A percentile compares a stretch with the other conserved stretches of the same genome.
phyloP scores from a whole-genome alignment of 768 basidiomycete species.

The Tricholoma sp. region DNA sequence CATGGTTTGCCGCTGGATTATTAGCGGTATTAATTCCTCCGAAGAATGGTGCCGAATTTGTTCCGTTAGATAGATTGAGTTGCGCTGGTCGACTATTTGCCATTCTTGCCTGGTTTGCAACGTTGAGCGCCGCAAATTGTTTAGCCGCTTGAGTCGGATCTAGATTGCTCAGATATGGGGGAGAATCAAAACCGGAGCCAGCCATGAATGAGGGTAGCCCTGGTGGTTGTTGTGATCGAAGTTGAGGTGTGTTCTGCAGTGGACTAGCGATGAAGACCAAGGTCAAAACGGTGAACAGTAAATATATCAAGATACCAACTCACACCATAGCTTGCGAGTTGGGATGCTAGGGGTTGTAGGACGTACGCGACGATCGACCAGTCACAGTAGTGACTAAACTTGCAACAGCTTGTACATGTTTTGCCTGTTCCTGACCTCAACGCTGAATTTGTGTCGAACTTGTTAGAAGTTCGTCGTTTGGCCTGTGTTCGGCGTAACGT shows the following conservation, averaged over 20 bases:
- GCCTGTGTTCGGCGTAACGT: too few relatives aligned
- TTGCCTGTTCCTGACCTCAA: neutral
- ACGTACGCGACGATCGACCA: neutral
- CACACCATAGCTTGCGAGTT: slow-evolving; percentile 27
- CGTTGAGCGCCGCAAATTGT: slow-evolving; percentile 76
- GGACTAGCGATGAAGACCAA: slow-evolving; percentile 19
- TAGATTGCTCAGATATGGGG: slow-evolving; percentile 43
- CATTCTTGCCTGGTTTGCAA: slow-evolving; percentile 55
- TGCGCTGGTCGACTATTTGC: slow-evolving; percentile 40
- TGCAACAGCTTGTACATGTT: neutral
- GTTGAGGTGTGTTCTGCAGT: slow-evolving; percentile 6
- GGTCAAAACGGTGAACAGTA: slow-evolving; percentile 7
- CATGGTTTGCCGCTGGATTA: slow-evolving; percentile 39
- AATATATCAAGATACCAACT: slow-evolving; percentile 15
- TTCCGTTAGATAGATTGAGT: slow-evolving; percentile 39
- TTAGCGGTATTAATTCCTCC: slow-evolving; percentile 49
- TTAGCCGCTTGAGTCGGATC: slow-evolving; percentile 68
- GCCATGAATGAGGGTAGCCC: slow-evolving; percentile 28
- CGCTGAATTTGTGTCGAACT: neutral
- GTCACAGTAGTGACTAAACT: neutral
- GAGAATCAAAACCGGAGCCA: slow-evolving; percentile 29
- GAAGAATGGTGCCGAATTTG: slow-evolving; percentile 66
- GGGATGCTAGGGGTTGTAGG: slow-evolving; percentile 1
- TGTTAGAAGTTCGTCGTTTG: too few relatives aligned
- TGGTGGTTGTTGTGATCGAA: slow-evolving; percentile 20